Conservation (phyloP, 495 filamentous ascomycete genomes). For the Podospora appendiculata region DNA sequence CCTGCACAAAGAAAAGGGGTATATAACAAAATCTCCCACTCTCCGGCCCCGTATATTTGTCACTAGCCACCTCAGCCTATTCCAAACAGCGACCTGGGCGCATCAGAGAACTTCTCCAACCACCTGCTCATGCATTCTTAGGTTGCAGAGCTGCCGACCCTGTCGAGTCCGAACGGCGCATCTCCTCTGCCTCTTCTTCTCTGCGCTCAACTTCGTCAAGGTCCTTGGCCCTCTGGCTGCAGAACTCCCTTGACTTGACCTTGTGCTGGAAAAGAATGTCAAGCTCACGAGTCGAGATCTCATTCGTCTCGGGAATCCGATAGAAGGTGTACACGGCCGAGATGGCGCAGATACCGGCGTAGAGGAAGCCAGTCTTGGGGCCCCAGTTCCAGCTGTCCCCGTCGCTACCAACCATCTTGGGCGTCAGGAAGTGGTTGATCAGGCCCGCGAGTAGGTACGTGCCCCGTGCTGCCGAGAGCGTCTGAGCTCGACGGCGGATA, state of each 20-base stretch:
- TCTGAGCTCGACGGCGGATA: constrained; percentile 44
- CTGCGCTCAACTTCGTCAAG: not conserved
- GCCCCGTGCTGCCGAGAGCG: constrained; percentile 49
- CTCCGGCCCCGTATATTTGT: too few relatives aligned
- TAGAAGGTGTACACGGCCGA: constrained; percentile 35
- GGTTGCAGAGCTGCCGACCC: too few relatives aligned
- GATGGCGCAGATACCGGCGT: constrained; percentile 42
- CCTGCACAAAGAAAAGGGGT: not conserved
- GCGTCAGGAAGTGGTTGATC: constrained; percentile 37
- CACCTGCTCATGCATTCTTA: too few relatives aligned
- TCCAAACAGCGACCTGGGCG: too few relatives aligned
- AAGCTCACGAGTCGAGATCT: constrained; percentile 46
- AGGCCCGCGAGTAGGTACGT: constrained; percentile 45
- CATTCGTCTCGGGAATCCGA: constrained; percentile 35
- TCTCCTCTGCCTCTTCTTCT: too few relatives aligned
- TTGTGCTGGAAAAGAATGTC: constrained; percentile 50
- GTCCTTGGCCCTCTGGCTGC: constrained; percentile 2
- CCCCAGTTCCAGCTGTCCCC: constrained; percentile 47
- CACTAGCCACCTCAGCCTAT: too few relatives aligned
- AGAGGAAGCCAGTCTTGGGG: constrained; percentile 46
- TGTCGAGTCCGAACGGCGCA: too few relatives aligned
- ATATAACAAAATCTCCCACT: not conserved
- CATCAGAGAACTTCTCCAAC: too few relatives aligned
- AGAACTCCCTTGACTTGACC: constrained; percentile 41
- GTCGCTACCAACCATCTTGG: constrained; percentile 38